Conservation (phyloP, 495 filamentous ascomycete genomes). For the Pyrenula aspistea region DNA sequence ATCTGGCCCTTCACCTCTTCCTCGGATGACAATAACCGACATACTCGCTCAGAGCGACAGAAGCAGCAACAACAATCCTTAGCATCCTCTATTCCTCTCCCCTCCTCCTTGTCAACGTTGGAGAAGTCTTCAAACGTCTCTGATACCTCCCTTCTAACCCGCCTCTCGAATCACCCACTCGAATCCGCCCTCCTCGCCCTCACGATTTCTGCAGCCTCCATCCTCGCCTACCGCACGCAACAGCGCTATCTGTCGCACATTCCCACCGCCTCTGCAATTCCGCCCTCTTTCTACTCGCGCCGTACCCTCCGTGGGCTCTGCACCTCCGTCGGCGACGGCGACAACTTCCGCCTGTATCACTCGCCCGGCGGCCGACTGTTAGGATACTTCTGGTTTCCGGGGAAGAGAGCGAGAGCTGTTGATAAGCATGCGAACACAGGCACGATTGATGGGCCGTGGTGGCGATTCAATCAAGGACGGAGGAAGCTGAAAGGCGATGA, state of each 20-base stretch:
- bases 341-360: conserved; percentile 88
- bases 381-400: conserved; percentile 84
- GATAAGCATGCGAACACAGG: conserved; percentile 58
- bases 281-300: conserved; percentile 47
- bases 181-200: neutral
- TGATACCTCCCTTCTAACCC: neutral
- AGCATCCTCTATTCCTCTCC: neutral
- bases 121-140: neutral
- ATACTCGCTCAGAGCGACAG: neutral
- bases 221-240: conserved; percentile 31
- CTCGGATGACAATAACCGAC: neutral
- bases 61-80: neutral
- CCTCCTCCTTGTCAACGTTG: neutral
- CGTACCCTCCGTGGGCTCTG: conserved; percentile 72
- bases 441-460: conserved; percentile 45
- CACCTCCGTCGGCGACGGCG: conserved; percentile 90
- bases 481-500: conserved; percentile 16
- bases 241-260: conserved; percentile 66
- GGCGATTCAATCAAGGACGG: conserved; percentile 4
- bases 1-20: neutral
- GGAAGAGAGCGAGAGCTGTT: conserved; percentile 56
- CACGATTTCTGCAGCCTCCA: neutral
- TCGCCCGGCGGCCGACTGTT: conserved; percentile 76
- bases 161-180: neutral
- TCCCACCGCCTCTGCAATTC: conserved; percentile 59